These are phyloP conservation scores for Alternaria alternata DNA, from an alignment of 2,329 filamentous ascomycete genomes.

Conservation along the genomic window DNA sequence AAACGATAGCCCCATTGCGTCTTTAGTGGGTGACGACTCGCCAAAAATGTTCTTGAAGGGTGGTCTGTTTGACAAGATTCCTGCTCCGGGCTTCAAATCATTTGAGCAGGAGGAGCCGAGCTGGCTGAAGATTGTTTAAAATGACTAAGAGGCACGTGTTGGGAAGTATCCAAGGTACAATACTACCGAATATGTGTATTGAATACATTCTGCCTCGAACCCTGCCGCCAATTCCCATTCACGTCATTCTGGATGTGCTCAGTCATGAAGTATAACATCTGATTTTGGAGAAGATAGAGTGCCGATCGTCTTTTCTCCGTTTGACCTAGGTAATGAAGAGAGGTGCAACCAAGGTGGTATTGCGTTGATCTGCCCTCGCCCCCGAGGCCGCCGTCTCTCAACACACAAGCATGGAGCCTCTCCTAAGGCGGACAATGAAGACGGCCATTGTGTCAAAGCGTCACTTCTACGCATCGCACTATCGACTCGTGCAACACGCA, in stretches of 20 bases:
- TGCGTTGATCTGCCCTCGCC: neutral
- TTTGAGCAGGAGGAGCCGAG: constrained; percentile 32
- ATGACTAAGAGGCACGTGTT: too few relatives aligned
- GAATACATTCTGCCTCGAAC: neutral
- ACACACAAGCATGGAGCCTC: neutral
- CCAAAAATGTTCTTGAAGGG: constrained; percentile 35
- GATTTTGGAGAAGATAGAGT: neutral
- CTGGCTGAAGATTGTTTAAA: constrained; percentile 31
- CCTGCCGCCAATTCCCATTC: neutral
- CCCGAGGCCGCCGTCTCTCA: neutral
- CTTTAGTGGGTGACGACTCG: constrained; percentile 22
- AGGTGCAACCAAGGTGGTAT: neutral
- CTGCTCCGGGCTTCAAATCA: constrained; percentile 21
- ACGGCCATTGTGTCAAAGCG: neutral
- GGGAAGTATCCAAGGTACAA: neutral
- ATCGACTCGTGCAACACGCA: neutral
- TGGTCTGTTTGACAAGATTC: constrained; percentile 37
- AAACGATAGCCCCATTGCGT: constrained; percentile 30
- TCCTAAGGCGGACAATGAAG: neutral
- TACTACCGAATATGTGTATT: neutral
- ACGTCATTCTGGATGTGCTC: neutral
- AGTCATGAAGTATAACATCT: neutral
- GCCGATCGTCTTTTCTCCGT: neutral
- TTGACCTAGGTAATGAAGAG: neutral
- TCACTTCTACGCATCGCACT: neutral